Evolutionary conservation across 1,284 basidiomycete genomes (phyloP).

Genomic region (Taiwanofungus camphoratus): DNA sequence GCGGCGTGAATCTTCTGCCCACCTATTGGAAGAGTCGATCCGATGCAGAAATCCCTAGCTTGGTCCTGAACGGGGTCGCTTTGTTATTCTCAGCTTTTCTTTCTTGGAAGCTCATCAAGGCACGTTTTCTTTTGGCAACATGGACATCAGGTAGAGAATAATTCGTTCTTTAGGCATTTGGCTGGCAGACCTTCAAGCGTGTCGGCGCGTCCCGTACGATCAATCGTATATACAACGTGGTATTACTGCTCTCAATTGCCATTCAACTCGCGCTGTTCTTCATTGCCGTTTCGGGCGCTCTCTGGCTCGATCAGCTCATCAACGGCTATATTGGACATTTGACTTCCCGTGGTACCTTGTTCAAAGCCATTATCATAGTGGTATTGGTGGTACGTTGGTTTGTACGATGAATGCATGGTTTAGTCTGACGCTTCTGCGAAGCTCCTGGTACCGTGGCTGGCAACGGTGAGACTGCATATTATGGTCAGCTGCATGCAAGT

Average conservation of each 20-base stretch:
- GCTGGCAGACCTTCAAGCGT: slow-evolving; percentile 82
- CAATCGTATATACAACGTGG: slow-evolving; percentile 67
- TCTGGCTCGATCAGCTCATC: slow-evolving; percentile 75
- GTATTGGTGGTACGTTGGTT: slow-evolving; percentile 49
- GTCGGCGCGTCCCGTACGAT: slow-evolving; percentile 72
- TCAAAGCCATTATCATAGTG: slow-evolving; percentile 50
- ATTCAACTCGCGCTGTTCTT: slow-evolving; percentile 76
- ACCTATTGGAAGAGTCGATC: slow-evolving; percentile 55
- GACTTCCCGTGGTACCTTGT: slow-evolving; percentile 39
- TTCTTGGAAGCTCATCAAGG: slow-evolving; percentile 73
- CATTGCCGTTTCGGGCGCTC: slow-evolving; percentile 57
- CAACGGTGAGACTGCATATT: slow-evolving; percentile 34
- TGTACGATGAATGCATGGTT: no score
- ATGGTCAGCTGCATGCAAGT: not conserved
- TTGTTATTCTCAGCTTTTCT: slow-evolving; percentile 56
- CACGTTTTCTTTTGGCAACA: slow-evolving; percentile 21
- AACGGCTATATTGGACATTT: slow-evolving; percentile 56
- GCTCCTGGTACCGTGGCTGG: slow-evolving; percentile 66
- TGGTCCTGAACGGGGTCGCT: slow-evolving; percentile 57
- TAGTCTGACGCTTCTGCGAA: slow-evolving; percentile 21
- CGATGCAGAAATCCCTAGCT: slow-evolving; percentile 55
- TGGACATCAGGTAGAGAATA: no score
- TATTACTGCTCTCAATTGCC: slow-evolving; percentile 63
- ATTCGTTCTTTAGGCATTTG: slow-evolving; percentile 60
- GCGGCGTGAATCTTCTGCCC: slow-evolving; percentile 49